Conservation (phyloP, 805 yeast species). For the Cyberlindnera suaveolens region DNA sequence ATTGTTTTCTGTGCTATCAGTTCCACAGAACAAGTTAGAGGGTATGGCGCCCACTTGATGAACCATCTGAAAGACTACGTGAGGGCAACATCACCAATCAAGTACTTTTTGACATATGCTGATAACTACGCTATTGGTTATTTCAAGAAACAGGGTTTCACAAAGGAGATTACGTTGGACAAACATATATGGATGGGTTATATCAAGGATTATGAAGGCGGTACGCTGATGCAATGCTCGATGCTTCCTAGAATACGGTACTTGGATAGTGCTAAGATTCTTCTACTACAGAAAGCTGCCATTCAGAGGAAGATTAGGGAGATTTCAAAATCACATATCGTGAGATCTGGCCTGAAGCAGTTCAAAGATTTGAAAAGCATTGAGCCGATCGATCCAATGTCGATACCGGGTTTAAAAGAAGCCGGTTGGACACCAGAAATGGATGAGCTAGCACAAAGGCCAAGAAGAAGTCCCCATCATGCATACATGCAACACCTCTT, state of each 20-base stretch:
- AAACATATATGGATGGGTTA: conserved; percentile 95
- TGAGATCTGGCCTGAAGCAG: conserved; percentile 72
- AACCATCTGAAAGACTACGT: conserved; percentile 96
- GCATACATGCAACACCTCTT: conserved; percentile 86
- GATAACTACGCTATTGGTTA: conserved; percentile 99
- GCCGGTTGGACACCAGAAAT: conserved; percentile 98
- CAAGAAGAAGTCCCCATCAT: conserved; percentile 91
- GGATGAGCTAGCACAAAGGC: conserved; percentile 94
- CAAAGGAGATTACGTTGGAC: conserved; percentile 86
- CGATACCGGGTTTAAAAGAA: conserved; percentile 85
- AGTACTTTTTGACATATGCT: conserved; percentile 89
- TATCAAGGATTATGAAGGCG: conserved; percentile 98
- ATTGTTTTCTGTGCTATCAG: conserved; percentile 98
- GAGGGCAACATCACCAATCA: conserved; percentile 75
- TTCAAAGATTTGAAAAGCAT: conserved; percentile 47
- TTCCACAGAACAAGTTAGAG: conserved; percentile 95
- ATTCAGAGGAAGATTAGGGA: conserved; percentile 76
- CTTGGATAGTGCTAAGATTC: conserved; percentile 79
- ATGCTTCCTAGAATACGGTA: conserved; percentile 88
- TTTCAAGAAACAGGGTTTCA: conserved; percentile 96
- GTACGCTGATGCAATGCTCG: conserved; percentile 94
- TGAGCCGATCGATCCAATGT: conserved; percentile 66
- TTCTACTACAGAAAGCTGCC: conserved; percentile 87
- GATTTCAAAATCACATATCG: conserved; percentile 71
- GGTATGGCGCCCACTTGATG: conserved; percentile 98